phyloP scores from a whole-genome alignment of 768 basidiomycete species.

The Calocera cornea region DNA sequence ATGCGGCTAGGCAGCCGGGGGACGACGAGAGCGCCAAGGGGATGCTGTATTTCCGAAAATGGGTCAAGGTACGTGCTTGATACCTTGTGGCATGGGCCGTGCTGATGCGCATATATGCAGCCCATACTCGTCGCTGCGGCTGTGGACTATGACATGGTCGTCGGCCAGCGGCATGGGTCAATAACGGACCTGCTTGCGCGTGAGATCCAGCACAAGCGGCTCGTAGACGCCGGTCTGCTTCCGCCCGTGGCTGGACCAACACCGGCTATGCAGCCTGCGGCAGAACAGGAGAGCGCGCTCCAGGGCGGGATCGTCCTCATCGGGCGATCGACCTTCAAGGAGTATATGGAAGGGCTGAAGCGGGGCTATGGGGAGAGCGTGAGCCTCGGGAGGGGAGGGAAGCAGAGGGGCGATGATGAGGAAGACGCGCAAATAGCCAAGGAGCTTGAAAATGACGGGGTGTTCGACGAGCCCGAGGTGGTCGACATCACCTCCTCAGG shows the following conservation, averaged over 20 bases:
- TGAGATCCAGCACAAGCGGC: constrained; percentile 54
- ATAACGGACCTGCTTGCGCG: constrained; percentile 64
- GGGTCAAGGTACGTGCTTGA: constrained; percentile 64
- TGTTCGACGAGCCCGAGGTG: constrained; percentile 54
- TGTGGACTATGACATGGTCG: constrained; percentile 75
- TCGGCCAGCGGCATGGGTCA: constrained; percentile 74
- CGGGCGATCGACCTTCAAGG: constrained; percentile 84
- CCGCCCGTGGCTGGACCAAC: constrained; percentile 31
- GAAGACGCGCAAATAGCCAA: constrained; percentile 53
- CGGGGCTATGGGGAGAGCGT: constrained; percentile 70
- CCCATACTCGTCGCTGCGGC: constrained; percentile 90
- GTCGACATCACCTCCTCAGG: constrained; percentile 21
- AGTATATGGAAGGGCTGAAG: constrained; percentile 78
- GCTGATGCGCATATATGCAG: constrained; percentile 29
- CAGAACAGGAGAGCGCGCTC: constrained; percentile 44
- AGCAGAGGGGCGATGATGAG: constrained; percentile 30
- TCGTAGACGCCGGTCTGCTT: constrained; percentile 53
- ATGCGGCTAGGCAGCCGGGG: constrained; percentile 82
- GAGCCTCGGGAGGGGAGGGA: constrained; percentile 23
- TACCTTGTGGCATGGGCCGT: neutral
- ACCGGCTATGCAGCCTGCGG: constrained; percentile 41
- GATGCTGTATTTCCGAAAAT: constrained; percentile 84
- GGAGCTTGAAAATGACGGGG: constrained; percentile 54
- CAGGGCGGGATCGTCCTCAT: constrained; percentile 78
- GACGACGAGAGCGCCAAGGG: constrained; percentile 83